Evolutionary conservation across 805 yeast genomes (phyloP).

Genomic region (Starmerella bombicola): DNA sequence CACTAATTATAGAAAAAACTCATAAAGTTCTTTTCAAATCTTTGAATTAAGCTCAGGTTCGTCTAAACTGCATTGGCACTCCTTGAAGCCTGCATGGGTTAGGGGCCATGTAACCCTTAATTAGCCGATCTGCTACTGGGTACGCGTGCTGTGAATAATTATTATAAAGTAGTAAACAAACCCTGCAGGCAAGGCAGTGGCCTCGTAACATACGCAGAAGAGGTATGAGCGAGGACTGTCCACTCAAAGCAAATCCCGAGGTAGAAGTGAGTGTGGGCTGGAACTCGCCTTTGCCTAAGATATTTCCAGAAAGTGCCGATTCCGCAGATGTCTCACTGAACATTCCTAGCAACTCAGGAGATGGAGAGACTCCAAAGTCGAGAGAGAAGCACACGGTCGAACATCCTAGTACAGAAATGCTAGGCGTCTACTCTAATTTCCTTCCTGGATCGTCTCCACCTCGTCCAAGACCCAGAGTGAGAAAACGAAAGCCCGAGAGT

Average conservation of each 20-base stretch:
- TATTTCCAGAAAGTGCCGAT: conserved; percentile 4
- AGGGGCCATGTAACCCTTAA: too few species aligned
- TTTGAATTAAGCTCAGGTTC: too few species aligned
- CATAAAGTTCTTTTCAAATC: too few species aligned
- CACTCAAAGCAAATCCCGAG: not conserved
- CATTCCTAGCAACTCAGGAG: not conserved
- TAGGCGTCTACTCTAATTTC: conserved; percentile 14
- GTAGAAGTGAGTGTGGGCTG: conserved; percentile 13
- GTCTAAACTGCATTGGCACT: too few species aligned
- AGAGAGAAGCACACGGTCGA: not conserved
- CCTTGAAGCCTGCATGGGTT: too few species aligned
- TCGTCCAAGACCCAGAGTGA: conserved; percentile 6
- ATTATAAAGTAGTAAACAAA: too few species aligned
- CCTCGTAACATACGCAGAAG: not conserved
- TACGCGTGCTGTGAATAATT: too few species aligned
- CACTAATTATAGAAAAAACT: too few species aligned
- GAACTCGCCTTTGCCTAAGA: conserved; percentile 12
- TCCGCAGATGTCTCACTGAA: not conserved
- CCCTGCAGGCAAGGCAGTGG: not conserved
- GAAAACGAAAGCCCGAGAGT: conserved; percentile 7
- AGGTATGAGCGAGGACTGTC: conserved; percentile 4
- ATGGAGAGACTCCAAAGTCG: not conserved
- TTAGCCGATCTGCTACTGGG: too few species aligned
- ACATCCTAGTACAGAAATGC: conserved; percentile 2
- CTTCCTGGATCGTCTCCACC: conserved; percentile 20